These are phyloP conservation scores for Microdochium nivale DNA, from an alignment of 2,329 filamentous ascomycete species.

Conservation along the genomic window DNA sequence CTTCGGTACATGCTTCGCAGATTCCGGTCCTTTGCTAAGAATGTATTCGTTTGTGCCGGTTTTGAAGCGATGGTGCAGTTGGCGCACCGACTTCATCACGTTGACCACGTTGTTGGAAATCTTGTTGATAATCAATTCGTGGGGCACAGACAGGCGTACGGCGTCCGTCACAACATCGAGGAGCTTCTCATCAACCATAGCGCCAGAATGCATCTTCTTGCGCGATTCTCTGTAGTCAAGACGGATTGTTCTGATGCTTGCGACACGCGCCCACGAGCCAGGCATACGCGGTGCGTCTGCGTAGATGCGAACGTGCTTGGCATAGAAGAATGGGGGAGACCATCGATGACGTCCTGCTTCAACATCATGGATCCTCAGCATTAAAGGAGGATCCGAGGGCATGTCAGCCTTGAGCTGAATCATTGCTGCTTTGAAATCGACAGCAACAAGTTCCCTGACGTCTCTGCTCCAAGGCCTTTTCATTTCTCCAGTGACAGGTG, in stretches of 20 bases:
- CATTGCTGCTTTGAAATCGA: conserved; percentile 75
- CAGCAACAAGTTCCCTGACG: conserved; percentile 59
- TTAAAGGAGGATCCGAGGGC: conserved; percentile 81
- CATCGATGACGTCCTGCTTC: conserved; percentile 81
- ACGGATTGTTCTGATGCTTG: conserved; percentile 74
- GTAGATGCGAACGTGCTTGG: conserved; percentile 75
- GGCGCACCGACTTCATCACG: conserved; percentile 74
- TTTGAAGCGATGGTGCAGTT: conserved; percentile 87
- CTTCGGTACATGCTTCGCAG: conserved; percentile 78
- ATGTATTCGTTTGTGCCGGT: conserved; percentile 85
- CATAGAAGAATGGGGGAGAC: conserved; percentile 72
- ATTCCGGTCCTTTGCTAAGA: conserved; percentile 75
- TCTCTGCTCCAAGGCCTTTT: conserved; percentile 23
- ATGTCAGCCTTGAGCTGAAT: conserved; percentile 84
- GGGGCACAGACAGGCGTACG: conserved; percentile 78
- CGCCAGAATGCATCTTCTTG: conserved; percentile 52
- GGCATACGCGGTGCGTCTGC: conserved; percentile 79
- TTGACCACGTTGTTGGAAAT: conserved; percentile 94
- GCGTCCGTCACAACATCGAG: conserved; percentile 81
- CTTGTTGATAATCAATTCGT: conserved; percentile 81
- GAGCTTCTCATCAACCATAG: conserved; percentile 63
- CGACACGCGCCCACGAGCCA: conserved; percentile 74
- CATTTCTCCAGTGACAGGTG: conserved; percentile 17
- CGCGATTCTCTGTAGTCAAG: conserved; percentile 73
- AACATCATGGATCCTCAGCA: conserved; percentile 79